These are phyloP conservation scores for Magnusiomyces ingens DNA, from an alignment of 1,139 yeast genomes.

Conservation along the genomic window DNA sequence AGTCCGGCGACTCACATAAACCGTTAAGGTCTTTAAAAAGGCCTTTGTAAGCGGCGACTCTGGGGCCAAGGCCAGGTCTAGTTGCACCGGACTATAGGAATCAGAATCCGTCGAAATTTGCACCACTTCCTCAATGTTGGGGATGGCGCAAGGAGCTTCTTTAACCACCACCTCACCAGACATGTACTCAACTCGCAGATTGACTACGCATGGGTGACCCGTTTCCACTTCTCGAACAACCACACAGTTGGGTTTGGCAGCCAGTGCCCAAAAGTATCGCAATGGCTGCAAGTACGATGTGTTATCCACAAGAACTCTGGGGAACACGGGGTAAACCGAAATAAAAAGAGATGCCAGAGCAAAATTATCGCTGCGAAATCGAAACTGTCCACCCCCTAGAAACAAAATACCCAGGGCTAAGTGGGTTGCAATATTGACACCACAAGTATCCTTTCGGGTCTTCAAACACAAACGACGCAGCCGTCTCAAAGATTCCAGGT, in stretches of 20 bases:
- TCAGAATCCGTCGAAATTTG: background rate
- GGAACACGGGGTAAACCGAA: slow-evolving; percentile 69
- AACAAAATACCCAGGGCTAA: slow-evolving; percentile 83
- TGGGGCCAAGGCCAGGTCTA: background rate
- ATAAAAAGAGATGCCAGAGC: slow-evolving; percentile 61
- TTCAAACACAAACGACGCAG: slow-evolving; percentile 62
- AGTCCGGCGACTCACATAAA: slow-evolving; percentile 1
- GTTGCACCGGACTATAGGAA: background rate
- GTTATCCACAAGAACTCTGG: slow-evolving; percentile 35
- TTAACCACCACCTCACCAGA: slow-evolving; percentile 29
- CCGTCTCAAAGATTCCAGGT: slow-evolving; percentile 66
- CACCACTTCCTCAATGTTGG: background rate
- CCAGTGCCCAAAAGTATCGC: slow-evolving; percentile 85
- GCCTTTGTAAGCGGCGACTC: background rate
- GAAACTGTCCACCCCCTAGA: slow-evolving; percentile 89
- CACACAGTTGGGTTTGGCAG: slow-evolving; percentile 76
- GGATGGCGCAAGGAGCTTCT: slow-evolving; percentile 2
- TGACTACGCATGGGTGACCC: slow-evolving; percentile 36
- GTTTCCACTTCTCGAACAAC: slow-evolving; percentile 64
- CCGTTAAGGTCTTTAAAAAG: background rate
- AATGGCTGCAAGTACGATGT: slow-evolving; percentile 76
- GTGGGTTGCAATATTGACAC: slow-evolving; percentile 72
- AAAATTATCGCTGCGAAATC: slow-evolving; percentile 38
- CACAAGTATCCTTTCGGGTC: slow-evolving; percentile 48
- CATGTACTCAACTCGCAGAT: slow-evolving; percentile 42